Evolutionary conservation across 129 eudicot genomes (phyloP).

Genomic region (Flaveria brownii): DNA sequence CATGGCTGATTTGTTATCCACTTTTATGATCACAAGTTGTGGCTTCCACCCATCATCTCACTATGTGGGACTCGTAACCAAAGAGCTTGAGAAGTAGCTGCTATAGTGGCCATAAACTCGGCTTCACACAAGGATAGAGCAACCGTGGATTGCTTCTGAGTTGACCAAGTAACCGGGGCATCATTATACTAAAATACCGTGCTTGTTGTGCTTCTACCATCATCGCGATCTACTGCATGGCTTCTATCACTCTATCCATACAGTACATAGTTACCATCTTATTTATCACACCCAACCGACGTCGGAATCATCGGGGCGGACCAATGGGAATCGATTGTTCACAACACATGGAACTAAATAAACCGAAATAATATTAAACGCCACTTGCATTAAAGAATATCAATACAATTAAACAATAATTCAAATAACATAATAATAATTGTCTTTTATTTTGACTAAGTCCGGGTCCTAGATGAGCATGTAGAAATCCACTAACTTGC

Average conservation of each 20-base stretch:
- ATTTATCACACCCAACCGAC: too few species aligned
- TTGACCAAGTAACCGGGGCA: background rate
- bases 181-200: background rate
- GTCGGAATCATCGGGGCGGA: too few species aligned
- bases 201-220: background rate
- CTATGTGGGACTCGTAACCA: background rate
- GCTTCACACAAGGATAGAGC: background rate
- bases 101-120: background rate
- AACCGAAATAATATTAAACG: too few species aligned
- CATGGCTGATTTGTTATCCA: background rate
- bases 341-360: too few species aligned
- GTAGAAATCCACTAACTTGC: too few species aligned
- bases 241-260: background rate
- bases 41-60: background rate
- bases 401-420: too few species aligned
- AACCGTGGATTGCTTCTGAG: background rate
- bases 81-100: background rate
- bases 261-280: background rate
- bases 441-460: too few species aligned
- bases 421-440: too few species aligned
- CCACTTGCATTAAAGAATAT: too few species aligned
- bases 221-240: background rate
- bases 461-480: too few species aligned
- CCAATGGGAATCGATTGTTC: too few species aligned
- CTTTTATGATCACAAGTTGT: background rate